These are phyloP conservation scores for Adenanthera pavonina DNA, from an alignment of 306 rosid species.

Conservation along the genomic window DNA sequence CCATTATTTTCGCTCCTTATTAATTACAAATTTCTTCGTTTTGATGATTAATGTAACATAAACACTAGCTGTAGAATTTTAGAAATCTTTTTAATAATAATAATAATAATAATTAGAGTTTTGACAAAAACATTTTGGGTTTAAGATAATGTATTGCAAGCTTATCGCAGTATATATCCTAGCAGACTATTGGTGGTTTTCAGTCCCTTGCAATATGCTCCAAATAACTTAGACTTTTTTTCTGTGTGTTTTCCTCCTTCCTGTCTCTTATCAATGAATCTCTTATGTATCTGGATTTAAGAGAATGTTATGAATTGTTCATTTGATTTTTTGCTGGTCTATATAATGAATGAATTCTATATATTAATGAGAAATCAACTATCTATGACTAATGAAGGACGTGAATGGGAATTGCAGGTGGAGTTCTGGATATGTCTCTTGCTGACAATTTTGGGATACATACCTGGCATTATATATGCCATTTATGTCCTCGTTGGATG, in stretches of 20 bases:
- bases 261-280: neutral
- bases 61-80: neutral
- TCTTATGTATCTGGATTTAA: neutral
- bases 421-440: conserved; percentile 71
- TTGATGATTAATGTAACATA: too few relatives aligned
- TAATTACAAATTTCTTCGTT: neutral
- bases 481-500: conserved; percentile 65
- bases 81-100: neutral
- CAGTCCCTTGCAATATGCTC: neutral
- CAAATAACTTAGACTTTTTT: neutral
- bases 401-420: conserved; percentile 49
- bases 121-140: too few relatives aligned
- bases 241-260: neutral
- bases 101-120: too few relatives aligned
- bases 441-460: conserved; percentile 66
- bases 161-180: neutral
- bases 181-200: neutral
- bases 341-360: neutral
- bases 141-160: too few relatives aligned
- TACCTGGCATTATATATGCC: conserved; percentile 79
- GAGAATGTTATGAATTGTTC: neutral
- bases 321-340: neutral
- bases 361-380: neutral
- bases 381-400: neutral
- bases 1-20: neutral